Base-by-base conservation (phyloP, 1,284 basidiomycete species). In the Hortiboletus rubellus region DNA sequence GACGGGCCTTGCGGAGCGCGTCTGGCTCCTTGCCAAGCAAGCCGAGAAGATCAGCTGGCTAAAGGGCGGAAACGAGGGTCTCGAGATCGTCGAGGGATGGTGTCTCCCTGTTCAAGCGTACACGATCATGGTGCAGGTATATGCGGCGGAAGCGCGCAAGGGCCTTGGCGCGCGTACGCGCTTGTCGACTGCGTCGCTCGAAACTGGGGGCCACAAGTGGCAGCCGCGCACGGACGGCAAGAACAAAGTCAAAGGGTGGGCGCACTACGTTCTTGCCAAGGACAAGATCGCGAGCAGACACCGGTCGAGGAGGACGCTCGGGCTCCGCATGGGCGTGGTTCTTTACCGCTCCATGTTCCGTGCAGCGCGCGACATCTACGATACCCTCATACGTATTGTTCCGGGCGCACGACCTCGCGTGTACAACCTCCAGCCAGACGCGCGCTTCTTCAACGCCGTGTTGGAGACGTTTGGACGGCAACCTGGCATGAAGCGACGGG, bases 41-140 rank as follows among this genome's bases (percentile, higher is more conserved):
- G 84, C 82, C 0, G 84, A 87, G 64, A 70, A 66, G n/a, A 71
- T 71, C 14, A 87, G 85, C 58, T 82, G 82, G 80, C 46, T 66
- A 30, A 64, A 62, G 5, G 59, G 57, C 11, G 66, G 68, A 24
- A 64, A 56, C 2, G 57, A 48, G 34, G 55, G 56, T 41, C 37
- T 45, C n/a, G 60, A 68, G 14, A 59, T 57, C 14, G 55, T 63
- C 18, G 60, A 72, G 37, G 82, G 84, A 0, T 91, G 89, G 87
- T 75, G 75, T 55, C 72, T 92, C 27, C 82, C 87, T 5, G 73
- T 85, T 4, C 77, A 84, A 17, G 84, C 86, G 2, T 92, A 90
- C 69, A 91, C 87, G 2, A 72, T 81, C 47, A 89, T 92, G 83
- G 68, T 92, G 55, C 77, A 84, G 53, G 76, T 82, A 45, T 91